Conservation (phyloP, 78 protist genomes). For the Reticulomyxa filosa region DNA sequence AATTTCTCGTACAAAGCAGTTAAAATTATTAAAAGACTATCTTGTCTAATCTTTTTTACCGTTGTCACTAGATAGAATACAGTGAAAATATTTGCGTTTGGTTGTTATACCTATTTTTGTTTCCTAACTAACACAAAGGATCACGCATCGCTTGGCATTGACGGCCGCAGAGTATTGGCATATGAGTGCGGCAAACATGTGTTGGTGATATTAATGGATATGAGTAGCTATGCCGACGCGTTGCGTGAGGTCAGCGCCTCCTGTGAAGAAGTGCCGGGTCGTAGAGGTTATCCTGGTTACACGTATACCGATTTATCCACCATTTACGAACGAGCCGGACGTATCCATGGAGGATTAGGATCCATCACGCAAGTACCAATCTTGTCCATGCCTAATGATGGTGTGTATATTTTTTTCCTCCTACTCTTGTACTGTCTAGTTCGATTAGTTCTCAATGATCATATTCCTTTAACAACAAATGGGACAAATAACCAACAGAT, state of each 20-base stretch:
- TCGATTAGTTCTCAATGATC: too few relatives aligned
- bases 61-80: too few relatives aligned
- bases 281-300: constrained; percentile 99
- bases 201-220: constrained; percentile 91
- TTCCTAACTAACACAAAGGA: too few relatives aligned
- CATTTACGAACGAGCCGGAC: constrained; percentile 99
- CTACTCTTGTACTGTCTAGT: too few relatives aligned
- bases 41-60: too few relatives aligned
- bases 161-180: constrained; percentile 60
- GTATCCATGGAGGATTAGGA: constrained; percentile 88
- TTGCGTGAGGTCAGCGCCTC: constrained; percentile 93
- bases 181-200: constrained; percentile 97
- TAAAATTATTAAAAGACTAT: too few relatives aligned
- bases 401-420: too few relatives aligned
- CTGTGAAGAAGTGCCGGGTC: constrained; percentile 76
- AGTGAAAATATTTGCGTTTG: too few relatives aligned
- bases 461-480: too few relatives aligned
- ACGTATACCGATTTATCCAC: constrained; percentile 99
- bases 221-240: constrained; percentile 98
- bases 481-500: too few relatives aligned
- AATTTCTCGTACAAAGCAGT: too few relatives aligned
- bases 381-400: constrained; percentile 94
- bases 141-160: constrained; percentile 67
- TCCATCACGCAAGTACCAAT: constrained; percentile 99
- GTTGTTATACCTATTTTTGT: too few relatives aligned